Percentiles rank a stretch among this genome's conserved stretches.
Evolutionary conservation across 306 rosid genomes (phyloP).

Genomic region (Luffa aegyptiaca): DNA sequence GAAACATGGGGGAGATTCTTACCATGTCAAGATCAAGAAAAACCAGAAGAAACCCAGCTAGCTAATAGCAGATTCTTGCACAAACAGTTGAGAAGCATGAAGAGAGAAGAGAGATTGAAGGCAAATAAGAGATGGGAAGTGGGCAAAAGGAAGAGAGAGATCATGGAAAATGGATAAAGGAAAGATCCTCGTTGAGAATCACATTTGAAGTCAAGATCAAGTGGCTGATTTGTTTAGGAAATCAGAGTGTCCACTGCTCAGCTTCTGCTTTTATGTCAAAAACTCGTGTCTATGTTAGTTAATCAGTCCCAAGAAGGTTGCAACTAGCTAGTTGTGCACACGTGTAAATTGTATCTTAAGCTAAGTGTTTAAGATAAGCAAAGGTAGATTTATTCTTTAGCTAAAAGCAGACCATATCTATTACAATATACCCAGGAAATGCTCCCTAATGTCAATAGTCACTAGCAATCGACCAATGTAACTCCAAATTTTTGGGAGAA

Average conservation of each 20-base stretch:
- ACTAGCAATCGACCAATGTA: slow-evolving; percentile 6
- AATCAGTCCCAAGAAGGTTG: neutral
- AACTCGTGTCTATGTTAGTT: neutral
- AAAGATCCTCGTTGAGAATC: neutral
- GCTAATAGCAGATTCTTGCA: neutral
- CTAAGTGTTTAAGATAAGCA: neutral
- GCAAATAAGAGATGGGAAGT: neutral
- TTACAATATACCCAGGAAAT: neutral
- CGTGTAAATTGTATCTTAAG: neutral
- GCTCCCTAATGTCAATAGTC: slow-evolving; percentile 1
- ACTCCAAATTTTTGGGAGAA: slow-evolving; percentile 8
- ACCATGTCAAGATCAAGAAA: neutral
- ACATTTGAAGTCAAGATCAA: neutral
- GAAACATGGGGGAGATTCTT: neutral
- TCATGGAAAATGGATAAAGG: slow-evolving; percentile 5
- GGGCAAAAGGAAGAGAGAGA: neutral
- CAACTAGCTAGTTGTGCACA: neutral
- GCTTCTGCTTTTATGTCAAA: neutral
- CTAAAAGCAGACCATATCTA: neutral
- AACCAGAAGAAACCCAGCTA: neutral
- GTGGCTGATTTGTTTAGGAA: neutral
- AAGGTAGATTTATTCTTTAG: neutral
- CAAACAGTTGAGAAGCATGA: neutral
- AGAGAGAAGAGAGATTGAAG: neutral
- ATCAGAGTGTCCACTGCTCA: neutral